Evolutionary conservation across 2,329 filamentous ascomycete species (phyloP).

Genomic region (Beauveria scarabaeidicola): DNA sequence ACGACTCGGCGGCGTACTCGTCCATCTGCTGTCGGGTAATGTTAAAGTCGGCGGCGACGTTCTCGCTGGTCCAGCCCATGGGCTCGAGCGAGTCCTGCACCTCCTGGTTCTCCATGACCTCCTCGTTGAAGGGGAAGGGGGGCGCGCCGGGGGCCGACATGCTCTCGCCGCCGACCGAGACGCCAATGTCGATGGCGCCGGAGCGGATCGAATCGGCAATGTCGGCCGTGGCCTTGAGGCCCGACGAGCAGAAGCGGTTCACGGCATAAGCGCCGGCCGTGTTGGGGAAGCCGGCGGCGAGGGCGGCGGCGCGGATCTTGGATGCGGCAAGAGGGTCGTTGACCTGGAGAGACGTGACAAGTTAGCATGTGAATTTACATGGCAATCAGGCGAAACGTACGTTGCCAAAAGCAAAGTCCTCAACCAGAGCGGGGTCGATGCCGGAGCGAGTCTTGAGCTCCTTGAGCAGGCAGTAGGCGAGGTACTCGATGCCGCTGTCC

Average conservation of each 20-base stretch:
- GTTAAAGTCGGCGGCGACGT: conserved; percentile 84
- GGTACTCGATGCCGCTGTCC: conserved; percentile 81
- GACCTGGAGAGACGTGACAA: conserved; percentile 44
- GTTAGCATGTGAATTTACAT: neutral
- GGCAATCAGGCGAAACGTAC: conserved; percentile 38
- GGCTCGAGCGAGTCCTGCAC: conserved; percentile 80
- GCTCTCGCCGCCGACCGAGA: conserved; percentile 80
- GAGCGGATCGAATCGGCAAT: conserved; percentile 79
- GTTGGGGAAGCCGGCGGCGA: conserved; percentile 90
- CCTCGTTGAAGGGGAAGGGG: conserved; percentile 68
- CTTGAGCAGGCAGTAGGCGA: conserved; percentile 76
- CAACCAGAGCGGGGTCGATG: conserved; percentile 70
- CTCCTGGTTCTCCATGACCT: conserved; percentile 67
- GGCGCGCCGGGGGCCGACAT: conserved; percentile 72
- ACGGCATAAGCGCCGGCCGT: conserved; percentile 72
- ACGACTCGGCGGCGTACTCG: conserved; percentile 77
- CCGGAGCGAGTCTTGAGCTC: conserved; percentile 63
- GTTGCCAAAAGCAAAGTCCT: conserved; percentile 90
- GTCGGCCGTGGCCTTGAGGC: conserved; percentile 89
- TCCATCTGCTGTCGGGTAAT: conserved; percentile 77
- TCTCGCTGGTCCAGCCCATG: conserved; percentile 98
- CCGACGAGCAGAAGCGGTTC: conserved; percentile 96
- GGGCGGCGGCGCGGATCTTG: conserved; percentile 78
- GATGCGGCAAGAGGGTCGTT: conserved; percentile 80
- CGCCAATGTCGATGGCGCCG: conserved; percentile 76